A percentile compares a stretch with the other conserved stretches of the same genome.
These are phyloP conservation scores for Rhodotorula babjevae DNA, from an alignment of 768 basidiomycete genomes.

Conservation along the genomic window DNA sequence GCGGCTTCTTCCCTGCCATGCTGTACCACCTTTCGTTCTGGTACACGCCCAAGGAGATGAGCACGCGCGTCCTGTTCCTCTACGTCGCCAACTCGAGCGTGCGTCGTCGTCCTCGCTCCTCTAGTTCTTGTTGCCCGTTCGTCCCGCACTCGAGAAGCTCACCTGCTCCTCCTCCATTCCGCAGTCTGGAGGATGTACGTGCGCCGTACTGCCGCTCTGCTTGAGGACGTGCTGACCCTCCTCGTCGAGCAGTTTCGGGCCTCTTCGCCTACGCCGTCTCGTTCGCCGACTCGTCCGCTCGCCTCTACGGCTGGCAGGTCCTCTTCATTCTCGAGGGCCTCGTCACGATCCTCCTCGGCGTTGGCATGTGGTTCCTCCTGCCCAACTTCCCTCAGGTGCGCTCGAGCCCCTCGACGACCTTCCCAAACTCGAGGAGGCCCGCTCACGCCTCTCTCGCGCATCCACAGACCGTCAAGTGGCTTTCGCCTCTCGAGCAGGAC, in stretches of 20 bases:
- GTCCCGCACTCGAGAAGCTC: too few relatives aligned
- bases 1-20: not conserved
- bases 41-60: conserved; percentile 4
- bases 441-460: not conserved
- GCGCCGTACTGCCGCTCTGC: too few relatives aligned
- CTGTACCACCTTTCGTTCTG: conserved; percentile 3
- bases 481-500: conserved; percentile 19
- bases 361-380: conserved; percentile 10
- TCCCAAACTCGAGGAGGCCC: too few relatives aligned
- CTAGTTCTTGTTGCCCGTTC: too few relatives aligned
- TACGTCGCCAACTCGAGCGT: conserved; percentile 16
- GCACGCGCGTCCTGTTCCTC: conserved; percentile 8
- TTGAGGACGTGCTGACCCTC: not conserved
- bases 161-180: not conserved
- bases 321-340: conserved; percentile 15
- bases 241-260: not conserved
- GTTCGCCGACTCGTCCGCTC: not conserved
- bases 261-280: conserved; percentile 17
- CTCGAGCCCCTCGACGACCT: not conserved
- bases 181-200: not conserved
- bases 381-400: conserved; percentile 6
- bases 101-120: not conserved
- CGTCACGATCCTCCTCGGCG: conserved; percentile 6
- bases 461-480: conserved; percentile 8
- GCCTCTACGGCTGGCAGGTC: conserved; percentile 14